phyloP scores from a whole-genome alignment of 2,329 filamentous ascomycete genomes.

The Lecanicillium sp. region DNA sequence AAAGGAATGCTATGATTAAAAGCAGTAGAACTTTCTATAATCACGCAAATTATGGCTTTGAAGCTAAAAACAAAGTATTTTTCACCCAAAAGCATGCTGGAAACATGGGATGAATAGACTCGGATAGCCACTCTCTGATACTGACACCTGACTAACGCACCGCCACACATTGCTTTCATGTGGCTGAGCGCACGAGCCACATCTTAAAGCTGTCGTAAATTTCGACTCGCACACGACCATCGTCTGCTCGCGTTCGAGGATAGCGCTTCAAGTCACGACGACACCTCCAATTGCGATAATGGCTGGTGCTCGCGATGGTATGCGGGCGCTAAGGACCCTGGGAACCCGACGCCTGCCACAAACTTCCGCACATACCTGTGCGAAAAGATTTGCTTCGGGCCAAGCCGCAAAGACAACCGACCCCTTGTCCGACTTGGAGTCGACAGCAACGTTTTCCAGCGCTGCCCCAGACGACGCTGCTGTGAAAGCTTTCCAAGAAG shows the following conservation, averaged over 20 bases:
- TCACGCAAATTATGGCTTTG: too few relatives aligned
- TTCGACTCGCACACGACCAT: constrained; percentile 4
- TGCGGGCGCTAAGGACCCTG: constrained; percentile 25
- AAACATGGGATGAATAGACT: too few relatives aligned
- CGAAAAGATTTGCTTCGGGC: constrained; percentile 38
- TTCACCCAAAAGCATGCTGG: too few relatives aligned
- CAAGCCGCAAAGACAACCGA: constrained; percentile 24
- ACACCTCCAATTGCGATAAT: constrained; percentile 20
- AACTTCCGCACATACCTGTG: constrained; percentile 16
- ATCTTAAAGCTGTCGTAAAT: constrained; percentile 3
- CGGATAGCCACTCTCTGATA: too few relatives aligned
- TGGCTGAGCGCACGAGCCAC: constrained; percentile 8
- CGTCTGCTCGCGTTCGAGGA: not conserved
- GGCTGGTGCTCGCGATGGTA: constrained; percentile 32
- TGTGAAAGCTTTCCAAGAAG: constrained; percentile 31
- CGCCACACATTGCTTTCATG: constrained; percentile 8
- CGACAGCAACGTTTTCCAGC: constrained; percentile 37
- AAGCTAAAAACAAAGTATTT: too few relatives aligned
- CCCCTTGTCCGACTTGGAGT: constrained; percentile 39
- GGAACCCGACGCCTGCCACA: constrained; percentile 19
- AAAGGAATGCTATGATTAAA: too few relatives aligned
- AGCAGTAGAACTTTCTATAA: too few relatives aligned
- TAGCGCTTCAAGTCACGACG: constrained; percentile 4
- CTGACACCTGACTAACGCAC: too few relatives aligned
- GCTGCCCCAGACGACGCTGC: constrained; percentile 30